Conservation (phyloP, 176 grass and related monocot species). For the Triticum aestivum region IWGSC_CS_RefSeq_v2.1 NC_057799.1:577581200-577581699, state of each 20-base stretch:
- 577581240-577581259: no score
- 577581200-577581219: no score
- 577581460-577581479: no score
- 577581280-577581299: no score
- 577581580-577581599: constrained; percentile 4
- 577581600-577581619: not conserved
- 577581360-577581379: no score
- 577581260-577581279: no score
- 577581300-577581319: no score
- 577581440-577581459: not conserved
- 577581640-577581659: not conserved
- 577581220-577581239: no score
- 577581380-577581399: no score
- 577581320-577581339: no score
- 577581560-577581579: not conserved
- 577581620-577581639: not conserved
- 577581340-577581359: no score
- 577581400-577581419: not conserved
- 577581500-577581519: not conserved
- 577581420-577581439: not conserved
- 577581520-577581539: constrained; percentile 42
- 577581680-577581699: constrained; percentile 59
- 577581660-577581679: constrained; percentile 29
- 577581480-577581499: not conserved
- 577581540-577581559: constrained; percentile 41